Conservation (phyloP, 2,329 filamentous ascomycete species). For the Myriosclerotinia curreyana region DNA sequence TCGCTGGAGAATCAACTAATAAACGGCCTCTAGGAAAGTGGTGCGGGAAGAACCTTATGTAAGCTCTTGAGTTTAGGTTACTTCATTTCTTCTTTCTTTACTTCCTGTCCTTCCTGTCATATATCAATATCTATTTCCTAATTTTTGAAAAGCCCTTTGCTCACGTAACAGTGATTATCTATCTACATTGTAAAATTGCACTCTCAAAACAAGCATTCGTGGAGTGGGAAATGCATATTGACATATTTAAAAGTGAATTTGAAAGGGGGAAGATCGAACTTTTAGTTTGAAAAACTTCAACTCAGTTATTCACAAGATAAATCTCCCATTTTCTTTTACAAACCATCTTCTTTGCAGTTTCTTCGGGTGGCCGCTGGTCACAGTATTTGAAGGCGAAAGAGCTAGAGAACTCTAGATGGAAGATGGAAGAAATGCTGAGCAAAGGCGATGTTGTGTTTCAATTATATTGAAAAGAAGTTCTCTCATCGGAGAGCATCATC, state of each 20-base stretch:
- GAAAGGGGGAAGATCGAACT: neutral
- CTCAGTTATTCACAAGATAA: neutral
- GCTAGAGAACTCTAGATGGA: neutral
- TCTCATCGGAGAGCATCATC: neutral
- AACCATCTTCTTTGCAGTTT: neutral
- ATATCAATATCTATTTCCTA: too few relatives aligned
- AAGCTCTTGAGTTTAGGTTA: too few relatives aligned
- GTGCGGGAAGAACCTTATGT: too few relatives aligned
- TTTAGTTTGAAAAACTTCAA: neutral
- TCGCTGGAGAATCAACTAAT: too few relatives aligned
- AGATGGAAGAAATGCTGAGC: neutral
- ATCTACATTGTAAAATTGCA: too few relatives aligned
- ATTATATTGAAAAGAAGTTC: neutral
- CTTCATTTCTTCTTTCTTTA: too few relatives aligned
- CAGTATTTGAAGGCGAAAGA: neutral
- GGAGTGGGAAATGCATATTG: too few relatives aligned
- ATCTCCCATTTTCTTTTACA: neutral
- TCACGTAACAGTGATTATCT: too few relatives aligned
- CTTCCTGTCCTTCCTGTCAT: too few relatives aligned
- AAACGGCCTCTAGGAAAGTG: too few relatives aligned
- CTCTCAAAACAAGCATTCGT: too few relatives aligned
- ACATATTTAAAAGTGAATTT: neutral
- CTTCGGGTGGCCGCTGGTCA: fast-evolving
- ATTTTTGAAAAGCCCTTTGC: too few relatives aligned
- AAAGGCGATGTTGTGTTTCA: neutral